Percentiles rank a stretch among this genome's conserved stretches.
These are phyloP conservation scores for Neurospora sp. DNA, from an alignment of 495 filamentous ascomycete genomes.

Conservation along the genomic window DNA sequence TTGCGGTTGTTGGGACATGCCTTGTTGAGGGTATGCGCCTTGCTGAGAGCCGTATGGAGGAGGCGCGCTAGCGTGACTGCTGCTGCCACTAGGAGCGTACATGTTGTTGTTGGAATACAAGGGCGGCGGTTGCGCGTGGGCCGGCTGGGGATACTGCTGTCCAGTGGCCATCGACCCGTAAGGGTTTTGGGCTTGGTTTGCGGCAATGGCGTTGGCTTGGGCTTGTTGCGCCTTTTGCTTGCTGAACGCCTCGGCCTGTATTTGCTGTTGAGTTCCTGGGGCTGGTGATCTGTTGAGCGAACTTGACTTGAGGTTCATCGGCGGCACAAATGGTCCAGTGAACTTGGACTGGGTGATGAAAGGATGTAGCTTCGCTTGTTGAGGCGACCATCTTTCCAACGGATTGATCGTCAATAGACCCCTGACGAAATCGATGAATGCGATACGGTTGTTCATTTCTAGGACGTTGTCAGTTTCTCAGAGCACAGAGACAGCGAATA, in stretches of 20 bases:
- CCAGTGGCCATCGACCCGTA: slow-evolving; percentile 29
- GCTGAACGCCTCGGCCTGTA: slow-evolving; percentile 82
- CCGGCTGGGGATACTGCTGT: slow-evolving; percentile 34
- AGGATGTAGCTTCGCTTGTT: slow-evolving; percentile 93
- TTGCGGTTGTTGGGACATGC: slow-evolving; percentile 45
- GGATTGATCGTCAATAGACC: slow-evolving; percentile 92
- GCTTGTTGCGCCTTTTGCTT: slow-evolving; percentile 72
- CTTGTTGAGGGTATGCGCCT: slow-evolving; percentile 62
- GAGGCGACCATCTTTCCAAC: slow-evolving; percentile 93
- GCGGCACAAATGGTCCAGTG: slow-evolving; percentile 91
- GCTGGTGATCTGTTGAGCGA: slow-evolving; percentile 77
- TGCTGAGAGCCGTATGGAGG: slow-evolving; percentile 73
- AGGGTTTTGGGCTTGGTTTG: slow-evolving; percentile 40
- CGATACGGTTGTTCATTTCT: slow-evolving; percentile 97
- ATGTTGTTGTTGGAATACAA: slow-evolving; percentile 62
- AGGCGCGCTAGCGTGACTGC: slow-evolving; percentile 56
- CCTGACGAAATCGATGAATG: slow-evolving; percentile 99
- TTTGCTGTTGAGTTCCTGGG: slow-evolving; percentile 94
- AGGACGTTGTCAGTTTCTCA: slow-evolving; percentile 3
- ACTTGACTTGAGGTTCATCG: slow-evolving; percentile 86
- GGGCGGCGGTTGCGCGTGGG: slow-evolving; percentile 40
- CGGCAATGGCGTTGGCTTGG: slow-evolving; percentile 53
- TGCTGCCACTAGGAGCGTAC: slow-evolving; percentile 56
- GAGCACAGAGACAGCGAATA: background rate
- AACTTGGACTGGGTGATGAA: slow-evolving; percentile 99